Evolutionary conservation across 2,329 filamentous ascomycete genomes (phyloP).

Genomic region (Tympanopsis confertula): DNA sequence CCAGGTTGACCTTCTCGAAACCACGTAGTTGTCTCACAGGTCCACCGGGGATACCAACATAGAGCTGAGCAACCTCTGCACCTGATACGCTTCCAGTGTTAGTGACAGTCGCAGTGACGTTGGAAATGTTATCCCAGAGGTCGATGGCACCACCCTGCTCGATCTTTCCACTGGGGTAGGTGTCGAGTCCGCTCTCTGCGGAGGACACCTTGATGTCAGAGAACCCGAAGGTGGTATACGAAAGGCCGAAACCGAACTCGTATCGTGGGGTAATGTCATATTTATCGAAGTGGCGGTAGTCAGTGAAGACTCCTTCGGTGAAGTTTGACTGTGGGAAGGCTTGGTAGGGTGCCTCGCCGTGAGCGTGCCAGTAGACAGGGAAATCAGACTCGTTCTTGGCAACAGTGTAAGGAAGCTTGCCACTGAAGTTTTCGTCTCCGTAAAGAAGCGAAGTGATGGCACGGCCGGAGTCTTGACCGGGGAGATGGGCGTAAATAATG

Average conservation of each 20-base stretch:
- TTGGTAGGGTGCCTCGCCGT: slow-evolving; percentile 20
- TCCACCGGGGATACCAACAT: slow-evolving; percentile 45
- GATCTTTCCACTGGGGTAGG: slow-evolving; percentile 22
- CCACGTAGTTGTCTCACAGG: slow-evolving; percentile 51
- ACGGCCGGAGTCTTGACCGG: slow-evolving; percentile 53
- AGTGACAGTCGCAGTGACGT: slow-evolving; percentile 41
- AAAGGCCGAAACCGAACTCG: slow-evolving; percentile 40
- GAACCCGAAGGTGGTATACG: slow-evolving; percentile 39
- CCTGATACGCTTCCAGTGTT: slow-evolving; percentile 47
- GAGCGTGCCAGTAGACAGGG: slow-evolving; percentile 36
- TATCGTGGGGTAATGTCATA: slow-evolving; percentile 34
- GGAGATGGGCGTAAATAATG: slow-evolving; percentile 49
- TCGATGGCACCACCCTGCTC: slow-evolving; percentile 39
- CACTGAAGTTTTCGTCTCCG: slow-evolving; percentile 39
- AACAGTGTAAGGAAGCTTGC: slow-evolving; percentile 52
- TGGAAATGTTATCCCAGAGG: slow-evolving; percentile 52
- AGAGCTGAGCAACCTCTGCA: slow-evolving; percentile 42
- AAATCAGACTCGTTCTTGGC: slow-evolving; percentile 41
- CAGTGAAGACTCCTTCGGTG: slow-evolving; percentile 37
- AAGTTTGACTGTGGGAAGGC: slow-evolving; percentile 54
- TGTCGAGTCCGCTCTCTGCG: slow-evolving; percentile 12
- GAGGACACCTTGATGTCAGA: slow-evolving; percentile 16
- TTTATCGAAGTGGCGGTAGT: slow-evolving; percentile 39
- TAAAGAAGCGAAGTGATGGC: slow-evolving; percentile 44
- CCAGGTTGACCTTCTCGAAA: slow-evolving; percentile 44